Evolutionary conservation across 768 basidiomycete genomes (phyloP), one percentile per base, ranked within the genome.

Genomic region (Steccherinum ochraceum): DNA sequence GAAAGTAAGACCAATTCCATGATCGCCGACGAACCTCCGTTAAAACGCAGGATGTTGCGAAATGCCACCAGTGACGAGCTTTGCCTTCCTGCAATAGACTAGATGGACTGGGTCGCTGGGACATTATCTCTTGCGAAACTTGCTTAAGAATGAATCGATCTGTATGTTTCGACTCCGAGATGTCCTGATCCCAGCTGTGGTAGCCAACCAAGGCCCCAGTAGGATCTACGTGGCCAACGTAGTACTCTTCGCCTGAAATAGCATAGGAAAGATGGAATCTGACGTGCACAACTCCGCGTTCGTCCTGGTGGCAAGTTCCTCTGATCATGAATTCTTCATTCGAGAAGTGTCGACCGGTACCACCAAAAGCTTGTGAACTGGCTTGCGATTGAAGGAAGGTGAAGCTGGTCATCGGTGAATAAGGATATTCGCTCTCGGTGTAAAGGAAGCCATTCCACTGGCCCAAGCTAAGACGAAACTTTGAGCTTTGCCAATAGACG

Each of bases 1-100:
- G 55, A 58, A 70, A 64, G 52, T 58, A 66, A 2, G 56, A 48
- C 67, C 66, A 69, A 2, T 65, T 61, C 61, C 63, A 69, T 7
- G 48, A 30, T 24, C 55, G 51, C 35, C 54, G 53, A 12, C 64
- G 61, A 11, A 62, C 55, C 7, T 58, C 41, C 46, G 63, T 49
- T 25, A 49, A 41, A 13, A 61, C 57, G 10, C 64, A 61, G 0
- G 52, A 45, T 10, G 61, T 50, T 1, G 70, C 71, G 46, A 64
- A 71, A 2, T 48, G 56, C 70, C 70, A 72, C 5, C 66, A 51
- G 0, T 67, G 61, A 1, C 58, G 53, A 20, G 64, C 30, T 42
- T 54, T 61, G 50, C 64, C 55, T 45, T 35, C 30, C 16, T 35
- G 30, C 7, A 16, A 35, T 40, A 67, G 52, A 12, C 53, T 60